Evolutionary conservation across 495 filamentous ascomycete species (phyloP).

Genomic region (Cairneyella variabilis): DNA sequence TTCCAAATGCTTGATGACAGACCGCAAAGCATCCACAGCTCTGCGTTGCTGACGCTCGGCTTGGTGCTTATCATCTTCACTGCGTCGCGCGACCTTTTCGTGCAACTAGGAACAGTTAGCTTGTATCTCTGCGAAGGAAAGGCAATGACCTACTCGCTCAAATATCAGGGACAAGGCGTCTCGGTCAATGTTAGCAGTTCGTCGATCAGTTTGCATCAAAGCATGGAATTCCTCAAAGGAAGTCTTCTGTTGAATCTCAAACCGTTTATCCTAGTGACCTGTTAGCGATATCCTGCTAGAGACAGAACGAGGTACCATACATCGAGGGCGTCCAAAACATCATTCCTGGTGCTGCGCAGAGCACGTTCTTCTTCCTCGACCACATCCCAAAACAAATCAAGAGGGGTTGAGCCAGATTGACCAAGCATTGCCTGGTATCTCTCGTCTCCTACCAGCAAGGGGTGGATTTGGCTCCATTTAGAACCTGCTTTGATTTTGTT

Average conservation of each 20-base stretch:
- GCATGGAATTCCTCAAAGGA: constrained; percentile 80
- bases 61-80: constrained; percentile 80
- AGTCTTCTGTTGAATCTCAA: constrained; percentile 82
- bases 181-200: constrained; percentile 76
- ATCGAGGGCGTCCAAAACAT: constrained; percentile 86
- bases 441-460: constrained; percentile 73
- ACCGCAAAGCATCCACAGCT: constrained; percentile 79
- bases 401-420: constrained; percentile 80
- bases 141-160: constrained; percentile 50
- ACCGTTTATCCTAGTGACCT: constrained; percentile 70
- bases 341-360: constrained; percentile 74
- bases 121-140: constrained; percentile 19
- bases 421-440: constrained; percentile 84
- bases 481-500: constrained; percentile 87
- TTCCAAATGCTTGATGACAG: constrained; percentile 84
- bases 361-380: constrained; percentile 90
- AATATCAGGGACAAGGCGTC: constrained; percentile 77
- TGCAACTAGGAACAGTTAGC: constrained; percentile 53
- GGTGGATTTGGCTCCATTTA: constrained; percentile 84
- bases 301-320: constrained; percentile 42
- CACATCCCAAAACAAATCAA: constrained; percentile 96
- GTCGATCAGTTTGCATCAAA: constrained; percentile 74
- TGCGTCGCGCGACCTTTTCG: constrained; percentile 66
- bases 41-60: constrained; percentile 82
- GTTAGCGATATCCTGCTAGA: constrained; percentile 18